phyloP scores from a whole-genome alignment of 176 grass and related monocot species.

The Tillandsia leiboldiana region DNA sequence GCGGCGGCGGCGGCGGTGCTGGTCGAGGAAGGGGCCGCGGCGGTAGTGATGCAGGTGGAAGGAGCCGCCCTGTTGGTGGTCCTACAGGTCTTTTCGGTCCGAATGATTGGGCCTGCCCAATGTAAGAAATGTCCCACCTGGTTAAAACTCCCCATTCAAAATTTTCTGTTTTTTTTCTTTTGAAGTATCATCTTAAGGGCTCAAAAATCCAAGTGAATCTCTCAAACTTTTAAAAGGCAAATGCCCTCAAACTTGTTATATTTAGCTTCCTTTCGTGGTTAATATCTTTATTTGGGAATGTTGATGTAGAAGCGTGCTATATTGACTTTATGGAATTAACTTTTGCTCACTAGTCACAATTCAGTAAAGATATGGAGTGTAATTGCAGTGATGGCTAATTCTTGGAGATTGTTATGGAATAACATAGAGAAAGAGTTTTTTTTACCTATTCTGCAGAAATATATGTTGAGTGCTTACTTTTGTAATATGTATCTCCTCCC shows the following conservation, averaged over 20 bases:
- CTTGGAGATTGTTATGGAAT: too few species aligned
- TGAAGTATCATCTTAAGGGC: background rate
- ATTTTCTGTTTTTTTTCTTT: background rate
- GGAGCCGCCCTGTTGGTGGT: constrained; percentile 40
- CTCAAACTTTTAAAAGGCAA: too few species aligned
- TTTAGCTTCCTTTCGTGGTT: background rate
- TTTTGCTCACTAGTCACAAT: too few species aligned
- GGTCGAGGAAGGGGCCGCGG: constrained; percentile 18
- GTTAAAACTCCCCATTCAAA: background rate
- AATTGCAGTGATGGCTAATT: too few species aligned
- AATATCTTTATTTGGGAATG: background rate
- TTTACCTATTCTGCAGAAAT: too few species aligned
- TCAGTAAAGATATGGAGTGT: too few species aligned
- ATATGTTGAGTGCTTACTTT: too few species aligned
- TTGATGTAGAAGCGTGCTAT: too few species aligned
- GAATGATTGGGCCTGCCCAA: constrained; percentile 95
- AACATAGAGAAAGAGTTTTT: too few species aligned
- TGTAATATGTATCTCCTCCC: too few species aligned
- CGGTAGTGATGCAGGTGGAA: constrained; percentile 5
- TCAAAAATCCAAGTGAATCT: background rate
- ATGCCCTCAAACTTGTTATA: too few species aligned
- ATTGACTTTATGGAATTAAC: too few species aligned
- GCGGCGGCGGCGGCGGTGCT: constrained; percentile 5
- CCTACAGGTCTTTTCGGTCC: constrained; percentile 92
- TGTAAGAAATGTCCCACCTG: constrained; percentile 36